Conservation (phyloP, 2,329 filamentous ascomycete species). For the Aspergillus niger region DNA sequence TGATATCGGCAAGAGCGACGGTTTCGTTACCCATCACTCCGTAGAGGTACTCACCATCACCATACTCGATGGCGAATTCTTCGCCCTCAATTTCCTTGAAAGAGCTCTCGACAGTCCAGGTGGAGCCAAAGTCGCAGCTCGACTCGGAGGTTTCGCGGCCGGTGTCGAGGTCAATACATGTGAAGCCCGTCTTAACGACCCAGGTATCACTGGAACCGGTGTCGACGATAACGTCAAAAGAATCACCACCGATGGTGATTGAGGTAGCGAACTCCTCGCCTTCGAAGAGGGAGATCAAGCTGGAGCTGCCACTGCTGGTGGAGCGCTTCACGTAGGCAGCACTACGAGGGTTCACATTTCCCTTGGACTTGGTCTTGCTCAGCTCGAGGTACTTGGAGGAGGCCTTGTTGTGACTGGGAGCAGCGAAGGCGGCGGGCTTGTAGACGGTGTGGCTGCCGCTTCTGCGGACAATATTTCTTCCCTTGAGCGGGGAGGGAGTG, state of each 20-base stretch:
- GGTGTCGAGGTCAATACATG: constrained; percentile 32
- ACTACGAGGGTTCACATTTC: constrained; percentile 3
- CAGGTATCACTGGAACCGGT: constrained; percentile 54
- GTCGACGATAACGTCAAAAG: constrained; percentile 46
- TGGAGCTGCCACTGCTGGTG: constrained; percentile 1
- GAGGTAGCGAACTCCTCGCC: constrained; percentile 21
- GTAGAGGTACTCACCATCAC: constrained; percentile 26
- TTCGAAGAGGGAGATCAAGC: constrained; percentile 17
- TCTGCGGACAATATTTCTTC: not conserved
- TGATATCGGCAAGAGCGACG: constrained; percentile 26
- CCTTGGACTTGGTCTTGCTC: constrained; percentile 10
- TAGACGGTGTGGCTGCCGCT: constrained; percentile 12
- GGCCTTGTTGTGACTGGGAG: not conserved
- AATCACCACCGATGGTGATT: constrained; percentile 30
- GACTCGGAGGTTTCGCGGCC: not conserved
- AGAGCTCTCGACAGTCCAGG: constrained; percentile 19
- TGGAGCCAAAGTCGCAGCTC: constrained; percentile 21
- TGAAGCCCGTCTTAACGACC: constrained; percentile 40
- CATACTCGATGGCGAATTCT: constrained; percentile 27
- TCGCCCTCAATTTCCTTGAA: constrained; percentile 25
- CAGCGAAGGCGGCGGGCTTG: constrained; percentile 10
- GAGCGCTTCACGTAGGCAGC: constrained; percentile 11
- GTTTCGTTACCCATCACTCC: constrained; percentile 27
- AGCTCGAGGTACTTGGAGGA: constrained; percentile 6
- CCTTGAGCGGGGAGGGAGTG: constrained; percentile 1